These are phyloP conservation scores for Chromera velia DNA, from an alignment of 73 alveolate genomes.

Conservation along the genomic window DNA sequence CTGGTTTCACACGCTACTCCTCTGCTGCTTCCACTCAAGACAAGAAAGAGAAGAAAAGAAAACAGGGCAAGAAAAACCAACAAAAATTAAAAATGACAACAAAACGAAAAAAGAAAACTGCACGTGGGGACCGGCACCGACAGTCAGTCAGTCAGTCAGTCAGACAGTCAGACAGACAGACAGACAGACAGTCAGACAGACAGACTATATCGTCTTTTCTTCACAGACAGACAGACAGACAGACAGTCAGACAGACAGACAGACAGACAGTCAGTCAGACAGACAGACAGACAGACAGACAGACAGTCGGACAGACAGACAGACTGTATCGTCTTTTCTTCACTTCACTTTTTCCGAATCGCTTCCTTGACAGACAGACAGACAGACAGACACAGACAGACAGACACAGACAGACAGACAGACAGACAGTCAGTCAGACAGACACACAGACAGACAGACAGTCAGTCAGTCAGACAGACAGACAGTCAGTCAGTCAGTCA, in stretches of 20 bases:
- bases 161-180: constrained; percentile 7
- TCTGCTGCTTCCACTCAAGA: no score
- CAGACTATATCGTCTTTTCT: neutral
- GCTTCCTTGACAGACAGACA: no score
- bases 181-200: neutral
- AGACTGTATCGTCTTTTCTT: no score
- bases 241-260: constrained; percentile 2
- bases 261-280: constrained; percentile 5
- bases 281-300: constrained; percentile 7
- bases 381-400: neutral
- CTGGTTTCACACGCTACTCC: no score
- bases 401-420: constrained; percentile 2
- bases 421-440: constrained; percentile 8
- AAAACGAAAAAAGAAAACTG: no score
- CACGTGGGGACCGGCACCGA: no score
- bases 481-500: neutral
- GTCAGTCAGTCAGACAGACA: constrained; percentile 13
- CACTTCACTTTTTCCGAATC: no score
- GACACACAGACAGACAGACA: constrained; percentile 7
- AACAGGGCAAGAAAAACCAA: no score
- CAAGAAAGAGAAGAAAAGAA: neutral
- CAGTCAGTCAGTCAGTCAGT: neutral
- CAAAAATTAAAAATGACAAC: no score
- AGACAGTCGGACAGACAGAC: no score
- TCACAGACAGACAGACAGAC: neutral